These are phyloP conservation scores for Thelephora terrestris DNA, from an alignment of 1,284 basidiomycete species.

Conservation along the genomic window DNA sequence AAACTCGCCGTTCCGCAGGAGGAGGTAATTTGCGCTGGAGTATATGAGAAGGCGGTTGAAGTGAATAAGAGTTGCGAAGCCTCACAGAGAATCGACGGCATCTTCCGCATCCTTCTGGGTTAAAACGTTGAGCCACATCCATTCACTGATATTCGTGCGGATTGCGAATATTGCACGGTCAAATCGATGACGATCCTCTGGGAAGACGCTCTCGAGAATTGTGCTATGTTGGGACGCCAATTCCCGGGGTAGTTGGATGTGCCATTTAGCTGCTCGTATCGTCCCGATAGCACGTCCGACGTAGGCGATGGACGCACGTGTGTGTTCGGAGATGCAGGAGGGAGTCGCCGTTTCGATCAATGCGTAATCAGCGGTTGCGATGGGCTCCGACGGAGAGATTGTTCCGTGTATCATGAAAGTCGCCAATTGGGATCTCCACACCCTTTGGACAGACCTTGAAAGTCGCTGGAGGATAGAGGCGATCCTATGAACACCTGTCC, in stretches of 20 bases:
- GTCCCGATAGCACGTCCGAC: slow-evolving; percentile 82
- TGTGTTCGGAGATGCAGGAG: slow-evolving; percentile 56
- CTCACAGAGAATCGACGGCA: slow-evolving; percentile 63
- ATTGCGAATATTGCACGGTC: slow-evolving; percentile 64
- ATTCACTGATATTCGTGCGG: slow-evolving; percentile 69
- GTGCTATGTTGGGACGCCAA: slow-evolving; percentile 55
- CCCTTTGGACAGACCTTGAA: slow-evolving; percentile 61
- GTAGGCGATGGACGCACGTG: slow-evolving; percentile 76
- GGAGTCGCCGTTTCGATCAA: slow-evolving; percentile 62
- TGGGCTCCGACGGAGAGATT: slow-evolving; percentile 43
- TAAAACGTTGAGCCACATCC: slow-evolving; percentile 85
- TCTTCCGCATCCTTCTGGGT: slow-evolving; percentile 76
- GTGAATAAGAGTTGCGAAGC: slow-evolving; percentile 3
- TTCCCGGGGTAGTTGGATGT: slow-evolving; percentile 59
- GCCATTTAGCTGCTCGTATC: slow-evolving; percentile 71
- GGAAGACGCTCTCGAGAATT: slow-evolving; percentile 53
- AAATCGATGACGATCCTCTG: slow-evolving; percentile 69
- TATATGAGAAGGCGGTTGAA: slow-evolving; percentile 9
- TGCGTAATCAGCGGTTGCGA: slow-evolving; percentile 43
- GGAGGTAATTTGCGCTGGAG: slow-evolving; percentile 69
- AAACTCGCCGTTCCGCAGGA: slow-evolving; percentile 83
- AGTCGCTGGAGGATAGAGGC: slow-evolving; percentile 60
- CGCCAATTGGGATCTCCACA: slow-evolving; percentile 71
- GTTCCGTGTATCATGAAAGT: slow-evolving; percentile 75
- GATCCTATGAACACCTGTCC: slow-evolving; percentile 68